Percentiles rank a stretch among this genome's conserved stretches.
These are phyloP conservation scores for Colletotrichum theobromicola DNA, from an alignment of 2,329 filamentous ascomycete species.

Conservation along the genomic window DNA sequence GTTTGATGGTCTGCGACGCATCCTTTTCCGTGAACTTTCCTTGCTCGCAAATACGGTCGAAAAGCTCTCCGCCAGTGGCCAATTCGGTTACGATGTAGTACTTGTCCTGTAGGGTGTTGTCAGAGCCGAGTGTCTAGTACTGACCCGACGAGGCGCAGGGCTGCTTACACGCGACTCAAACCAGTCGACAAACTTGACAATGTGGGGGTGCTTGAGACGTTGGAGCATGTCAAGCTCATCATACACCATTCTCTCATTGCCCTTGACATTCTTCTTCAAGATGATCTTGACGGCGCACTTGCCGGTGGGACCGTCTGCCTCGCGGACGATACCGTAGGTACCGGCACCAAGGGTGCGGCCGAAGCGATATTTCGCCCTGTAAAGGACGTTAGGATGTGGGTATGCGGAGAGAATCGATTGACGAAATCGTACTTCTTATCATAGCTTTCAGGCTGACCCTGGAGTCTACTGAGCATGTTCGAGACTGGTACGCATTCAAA, in stretches of 20 bases:
- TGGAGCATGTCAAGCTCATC: constrained; percentile 96
- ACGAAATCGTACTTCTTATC: constrained; percentile 82
- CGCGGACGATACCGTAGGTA: constrained; percentile 97
- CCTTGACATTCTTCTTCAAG: constrained; percentile 98
- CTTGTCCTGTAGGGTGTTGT: constrained; percentile 73
- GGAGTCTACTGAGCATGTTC: constrained; percentile 93
- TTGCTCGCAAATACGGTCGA: constrained; percentile 97
- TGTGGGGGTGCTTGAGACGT: constrained; percentile 88
- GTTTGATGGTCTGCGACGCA: constrained; percentile 91
- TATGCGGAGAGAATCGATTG: constrained; percentile 14
- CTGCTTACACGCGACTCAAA: constrained; percentile 89
- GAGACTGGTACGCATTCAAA: constrained; percentile 61
- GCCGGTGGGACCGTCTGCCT: constrained; percentile 83
- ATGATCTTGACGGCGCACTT: constrained; percentile 99
- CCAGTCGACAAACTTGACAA: constrained; percentile 98
- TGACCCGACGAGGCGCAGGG: background rate
- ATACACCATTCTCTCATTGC: constrained; percentile 98
- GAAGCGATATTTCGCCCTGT: constrained; percentile 85
- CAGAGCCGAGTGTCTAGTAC: background rate
- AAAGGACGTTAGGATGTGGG: constrained; percentile 22
- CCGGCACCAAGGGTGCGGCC: constrained; percentile 93
- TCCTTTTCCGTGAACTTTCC: constrained; percentile 99
- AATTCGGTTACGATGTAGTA: constrained; percentile 99
- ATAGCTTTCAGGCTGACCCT: constrained; percentile 96
- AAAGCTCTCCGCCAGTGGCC: constrained; percentile 93